Base-by-base conservation (phyloP, 306 rosid genomes). In the Geum urbanum region DNA sequence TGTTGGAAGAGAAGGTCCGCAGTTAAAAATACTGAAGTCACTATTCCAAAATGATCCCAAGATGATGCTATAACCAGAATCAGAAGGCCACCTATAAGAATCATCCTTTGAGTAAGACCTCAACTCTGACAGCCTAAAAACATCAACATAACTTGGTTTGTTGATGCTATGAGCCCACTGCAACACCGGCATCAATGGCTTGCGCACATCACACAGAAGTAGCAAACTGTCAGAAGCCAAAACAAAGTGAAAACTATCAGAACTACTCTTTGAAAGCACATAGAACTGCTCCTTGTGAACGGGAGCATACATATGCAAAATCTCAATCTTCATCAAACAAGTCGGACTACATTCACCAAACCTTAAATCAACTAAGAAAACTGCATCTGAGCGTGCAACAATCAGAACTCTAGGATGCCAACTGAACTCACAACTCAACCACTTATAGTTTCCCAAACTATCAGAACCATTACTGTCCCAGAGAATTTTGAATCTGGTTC, bases 341-440 rank as follows among this genome's bases (percentile, higher is more conserved):
- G 65, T 82, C 67, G 84, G 82, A 12, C 2, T 71, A 51, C 84
- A 78, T 18, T 83, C 77, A 39, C 62, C 66, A 3, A 49, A 63
- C 50, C 88, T 81, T 40, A 86, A 79, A 76, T 90, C 95, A 72
- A 90, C 86, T 59, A 87, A 76, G 76, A 86, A 90, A 63, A 90
- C 69, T 0, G 84, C 88, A 72, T 87, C 87, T 7, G 85, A 82
- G n/a, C 81, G 70, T 0, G 88, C 87, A 63, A 87, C 80, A 15
- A 90, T 77, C 70, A 90, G 74, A 74, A 84, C 64, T 77, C 88
- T 79, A 0, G 86, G 88, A 72, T 86, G 82, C 91, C 91, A 90
- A 80, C 91, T 84, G 65, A 90, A 87, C 37, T 87, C 95, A 81
- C 88, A 87, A 66, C 87, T 74, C 70, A 87, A 37, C 96, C 96